Base-by-base conservation (phyloP, 169 alveolate species). In the Eimeria tenella region DNA sequence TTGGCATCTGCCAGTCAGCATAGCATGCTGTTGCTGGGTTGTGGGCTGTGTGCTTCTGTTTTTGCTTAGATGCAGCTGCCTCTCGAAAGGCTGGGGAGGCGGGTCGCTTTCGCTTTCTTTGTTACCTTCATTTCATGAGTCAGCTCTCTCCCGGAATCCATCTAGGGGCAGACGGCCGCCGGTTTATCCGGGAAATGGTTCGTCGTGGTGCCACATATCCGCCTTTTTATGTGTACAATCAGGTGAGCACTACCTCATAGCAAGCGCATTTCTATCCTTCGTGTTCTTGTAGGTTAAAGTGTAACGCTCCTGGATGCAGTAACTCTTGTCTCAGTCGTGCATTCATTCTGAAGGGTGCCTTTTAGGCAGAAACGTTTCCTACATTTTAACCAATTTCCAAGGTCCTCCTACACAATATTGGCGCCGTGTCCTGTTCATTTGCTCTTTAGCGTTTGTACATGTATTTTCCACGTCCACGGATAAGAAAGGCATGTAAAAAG, bases 121-220 rank as follows among this genome's bases (percentile, higher is more conserved):
- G 88, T 53, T 79, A 79, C 55, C 52, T 79, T 21, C 88, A 79
- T 55, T 79, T 79, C 55, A 25, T 79, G 10, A 23, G 52, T 15
- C 88, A 21, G 11, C 68, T 79, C 52, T 6, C 88, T 15, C 88
- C 88, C 52, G 19, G 19, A 6, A 63, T 21, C 49, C n/a, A 17
- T 11, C n/a, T 79, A 23, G 88, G 88, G 17, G 42, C 71, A 11
- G 88, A 79, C 88, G 88, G 88, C 71, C 88, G 88, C 42, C 88
- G 88, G 11, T 53, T 25, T 21, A 50, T 79, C 52, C 68, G 88
- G 9, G 6, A 13, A 19, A 4, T 79, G 68, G 88, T 53, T 79
- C 88, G 88, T 4, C 65, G 21, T 6, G 88, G 88, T 2, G 88
- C 88, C 15, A 21, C 88, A 17, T 79, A 79, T 58, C 71, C 88